Percentiles rank a stretch among this genome's conserved stretches.
Evolutionary conservation across 2,329 filamentous ascomycete species (phyloP).

Genomic region (Graphium sp.): DNA sequence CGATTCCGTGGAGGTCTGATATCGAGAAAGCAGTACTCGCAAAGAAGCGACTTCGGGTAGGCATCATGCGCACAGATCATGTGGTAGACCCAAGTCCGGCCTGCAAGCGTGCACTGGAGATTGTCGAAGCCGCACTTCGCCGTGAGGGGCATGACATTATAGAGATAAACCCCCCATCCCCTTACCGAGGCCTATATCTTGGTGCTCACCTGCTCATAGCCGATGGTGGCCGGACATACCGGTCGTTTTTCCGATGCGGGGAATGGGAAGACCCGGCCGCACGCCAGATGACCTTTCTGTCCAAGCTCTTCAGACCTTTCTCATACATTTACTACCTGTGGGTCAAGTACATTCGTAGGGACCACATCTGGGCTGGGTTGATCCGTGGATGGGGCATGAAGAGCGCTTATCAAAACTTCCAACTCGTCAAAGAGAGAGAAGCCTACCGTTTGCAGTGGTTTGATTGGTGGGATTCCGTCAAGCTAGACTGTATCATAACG

Average conservation of each 20-base stretch:
- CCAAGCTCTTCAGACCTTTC: constrained; percentile 53
- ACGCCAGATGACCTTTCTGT: constrained; percentile 56
- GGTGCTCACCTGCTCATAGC: constrained; percentile 69
- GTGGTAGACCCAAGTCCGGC: constrained; percentile 80
- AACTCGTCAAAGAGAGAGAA: constrained; percentile 62
- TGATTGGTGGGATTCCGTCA: constrained; percentile 62
- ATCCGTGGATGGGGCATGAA: constrained; percentile 59
- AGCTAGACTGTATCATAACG: constrained; percentile 64
- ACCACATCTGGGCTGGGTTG: constrained; percentile 63
- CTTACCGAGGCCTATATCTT: constrained; percentile 59
- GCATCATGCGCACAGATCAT: constrained; percentile 61
- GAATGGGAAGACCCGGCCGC: constrained; percentile 72
- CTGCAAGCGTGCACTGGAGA: constrained; percentile 58
- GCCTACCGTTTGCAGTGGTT: constrained; percentile 64
- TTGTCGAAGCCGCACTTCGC: constrained; percentile 51
- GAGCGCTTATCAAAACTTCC: constrained; percentile 65
- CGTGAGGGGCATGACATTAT: constrained; percentile 61
- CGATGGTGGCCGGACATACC: constrained; percentile 69
- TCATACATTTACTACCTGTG: constrained; percentile 82
- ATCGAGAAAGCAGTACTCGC: constrained; percentile 39
- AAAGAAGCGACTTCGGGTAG: constrained; percentile 51
- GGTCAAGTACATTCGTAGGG: constrained; percentile 67
- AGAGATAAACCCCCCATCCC: constrained; percentile 44
- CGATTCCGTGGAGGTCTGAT: constrained; percentile 58
- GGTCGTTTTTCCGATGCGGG: constrained; percentile 56